Evolutionary conservation across 164 flowering plant species (phyloP), one percentile per base, ranked within the genome.

Genomic region (grape (Vitis vinifera)): DNA sequence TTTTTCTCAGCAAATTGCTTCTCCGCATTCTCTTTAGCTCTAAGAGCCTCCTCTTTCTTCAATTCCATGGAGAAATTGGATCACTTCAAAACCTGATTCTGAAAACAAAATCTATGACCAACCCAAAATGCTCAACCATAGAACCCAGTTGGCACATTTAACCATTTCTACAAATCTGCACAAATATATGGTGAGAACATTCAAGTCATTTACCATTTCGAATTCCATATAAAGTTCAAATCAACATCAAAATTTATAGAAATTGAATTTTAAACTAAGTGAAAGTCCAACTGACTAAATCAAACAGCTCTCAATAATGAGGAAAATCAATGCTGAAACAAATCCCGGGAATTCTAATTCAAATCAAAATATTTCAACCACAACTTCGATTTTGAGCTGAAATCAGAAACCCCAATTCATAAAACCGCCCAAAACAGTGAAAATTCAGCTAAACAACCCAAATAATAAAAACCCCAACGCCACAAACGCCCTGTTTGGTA

Each of bases 21-120:
- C 80, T 88, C 94, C 0, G 94, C 93, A 66, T 69, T 71, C 66
- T 84, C 84, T 79, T 81, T 87, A 2, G 87, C 88, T 70, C 71
- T 82, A 29, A 89, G 66, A 37, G 97, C 94, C 79, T 86, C 91
- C 67, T 82, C 90, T 77, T 48, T 72, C 73, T 86, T 80, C 8
- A 76, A 63, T 71, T 86, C 97, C 97, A 91, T 91, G 27, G 47
- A 17, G 67, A 74, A 73, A 66, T 63, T 52, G 61, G 64, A 79
- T 51, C 53, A 69, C 62, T 71, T 57, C 49, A 62, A 71, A 63
- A 57, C 37, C 62, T 66, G 66, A 50, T 52, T 56, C 15, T 55
- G 31, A 16, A 73, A 53, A 23, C 59, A 66, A 47, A 70, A 71
- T 59, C 75, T 72, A 79, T 56, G 14, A 73, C 68, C 73, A 69